Conservation (phyloP, 257 asterid genomes). For the Paraleonurus japonicus region DNA sequence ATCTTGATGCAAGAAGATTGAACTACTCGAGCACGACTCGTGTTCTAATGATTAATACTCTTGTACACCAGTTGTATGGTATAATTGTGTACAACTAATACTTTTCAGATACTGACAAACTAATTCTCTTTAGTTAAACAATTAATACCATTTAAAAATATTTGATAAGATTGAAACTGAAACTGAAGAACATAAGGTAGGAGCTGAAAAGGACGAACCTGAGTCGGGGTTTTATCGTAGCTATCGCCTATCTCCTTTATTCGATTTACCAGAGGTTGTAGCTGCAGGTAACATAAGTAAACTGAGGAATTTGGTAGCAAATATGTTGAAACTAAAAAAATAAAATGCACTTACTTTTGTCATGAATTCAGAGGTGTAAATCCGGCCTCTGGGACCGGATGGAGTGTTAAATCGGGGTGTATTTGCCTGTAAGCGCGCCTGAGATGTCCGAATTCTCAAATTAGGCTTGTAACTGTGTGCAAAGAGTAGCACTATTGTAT, state of each 20-base stretch:
- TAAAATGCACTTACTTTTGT: slow-evolving; percentile 45
- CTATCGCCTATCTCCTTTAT: slow-evolving; percentile 76
- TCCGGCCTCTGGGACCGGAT: slow-evolving; percentile 82
- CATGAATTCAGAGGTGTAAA: slow-evolving; percentile 75
- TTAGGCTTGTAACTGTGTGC: background rate
- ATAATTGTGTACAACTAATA: too few relatives aligned
- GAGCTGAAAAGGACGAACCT: slow-evolving; percentile 44
- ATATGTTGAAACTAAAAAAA: background rate
- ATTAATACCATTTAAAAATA: too few relatives aligned
- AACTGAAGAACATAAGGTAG: background rate
- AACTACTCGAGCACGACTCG: background rate
- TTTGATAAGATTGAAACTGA: too few relatives aligned
- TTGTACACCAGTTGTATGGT: too few relatives aligned
- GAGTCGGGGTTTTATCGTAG: slow-evolving; percentile 73
- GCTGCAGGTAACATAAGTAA: slow-evolving; percentile 46
- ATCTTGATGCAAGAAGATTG: background rate
- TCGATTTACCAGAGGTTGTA: slow-evolving; percentile 71
- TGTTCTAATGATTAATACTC: background rate
- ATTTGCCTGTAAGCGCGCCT: slow-evolving; percentile 94
- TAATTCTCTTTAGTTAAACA: too few relatives aligned
- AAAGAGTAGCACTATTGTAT: too few relatives aligned
- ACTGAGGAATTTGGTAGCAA: slow-evolving; percentile 9
- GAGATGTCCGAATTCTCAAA: slow-evolving; percentile 27
- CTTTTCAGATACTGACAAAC: too few relatives aligned
- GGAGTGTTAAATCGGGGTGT: slow-evolving; percentile 79